Percentiles rank a stretch among this genome's conserved stretches.
These are phyloP conservation scores for Angomonas desouzai DNA, from an alignment of 208 protist species.

Conservation along the genomic window DNA sequence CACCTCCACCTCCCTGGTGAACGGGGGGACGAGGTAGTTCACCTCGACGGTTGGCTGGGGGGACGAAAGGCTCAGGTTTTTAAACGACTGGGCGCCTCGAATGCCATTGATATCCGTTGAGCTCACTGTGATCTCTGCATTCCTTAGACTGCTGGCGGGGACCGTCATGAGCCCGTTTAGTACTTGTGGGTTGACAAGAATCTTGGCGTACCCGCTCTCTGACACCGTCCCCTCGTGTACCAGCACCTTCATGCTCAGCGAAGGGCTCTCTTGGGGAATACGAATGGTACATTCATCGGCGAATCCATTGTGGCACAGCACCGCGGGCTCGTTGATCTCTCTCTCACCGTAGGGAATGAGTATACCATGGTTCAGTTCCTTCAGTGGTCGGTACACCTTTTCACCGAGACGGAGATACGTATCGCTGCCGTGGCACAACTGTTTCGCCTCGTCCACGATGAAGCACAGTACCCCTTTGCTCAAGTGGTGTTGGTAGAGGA, in stretches of 20 bases:
- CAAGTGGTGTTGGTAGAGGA: not conserved
- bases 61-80: not conserved
- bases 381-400: not conserved
- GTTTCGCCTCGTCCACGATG: constrained; percentile 14
- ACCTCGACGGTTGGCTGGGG: not conserved
- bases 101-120: constrained; percentile 4
- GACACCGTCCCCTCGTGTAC: constrained; percentile 13
- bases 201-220: not conserved
- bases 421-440: not conserved
- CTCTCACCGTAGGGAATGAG: constrained; percentile 11
- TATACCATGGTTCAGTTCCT: constrained; percentile 5
- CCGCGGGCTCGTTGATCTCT: not conserved
- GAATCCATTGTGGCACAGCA: constrained; percentile 10
- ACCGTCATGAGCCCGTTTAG: constrained; percentile 6
- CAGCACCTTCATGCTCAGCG: not conserved
- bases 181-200: constrained; percentile 1
- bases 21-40: constrained; percentile 13
- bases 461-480: constrained; percentile 14
- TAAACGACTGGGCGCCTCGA: not conserved
- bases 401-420: constrained; percentile 1
- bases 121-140: not conserved
- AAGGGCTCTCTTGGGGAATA: constrained; percentile 2
- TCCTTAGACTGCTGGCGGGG: not conserved
- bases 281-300: not conserved
- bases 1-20: constrained; percentile 5